Conservation (phyloP, 768 basidiomycete species). For the Gymnopilus dilepis region DNA sequence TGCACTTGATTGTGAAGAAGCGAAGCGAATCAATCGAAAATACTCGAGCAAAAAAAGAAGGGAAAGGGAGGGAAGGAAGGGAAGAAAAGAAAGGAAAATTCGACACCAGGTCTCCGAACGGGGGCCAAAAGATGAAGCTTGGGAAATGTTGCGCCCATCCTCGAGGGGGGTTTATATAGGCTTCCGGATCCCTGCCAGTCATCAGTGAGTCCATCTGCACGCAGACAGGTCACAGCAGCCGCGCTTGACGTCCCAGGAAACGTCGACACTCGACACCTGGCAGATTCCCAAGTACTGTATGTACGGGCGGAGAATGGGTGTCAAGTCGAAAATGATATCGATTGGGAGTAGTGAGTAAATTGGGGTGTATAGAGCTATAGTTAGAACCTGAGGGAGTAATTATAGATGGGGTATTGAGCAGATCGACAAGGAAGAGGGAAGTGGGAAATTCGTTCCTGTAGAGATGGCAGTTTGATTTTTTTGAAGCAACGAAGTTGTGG, state of each 20-base stretch:
- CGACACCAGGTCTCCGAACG: slow-evolving; percentile 28
- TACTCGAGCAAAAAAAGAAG: slow-evolving; percentile 16
- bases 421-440: slow-evolving; percentile 2
- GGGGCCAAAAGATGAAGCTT: slow-evolving; percentile 22
- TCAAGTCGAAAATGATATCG: slow-evolving; percentile 3
- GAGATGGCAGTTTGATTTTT: neutral
- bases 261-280: slow-evolving; percentile 2
- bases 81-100: slow-evolving; percentile 11
- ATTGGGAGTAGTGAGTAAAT: slow-evolving; percentile 3
- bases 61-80: slow-evolving; percentile 1
- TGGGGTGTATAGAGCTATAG: neutral
- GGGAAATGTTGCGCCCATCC: neutral
- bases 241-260: slow-evolving; percentile 5
- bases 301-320: slow-evolving; percentile 12
- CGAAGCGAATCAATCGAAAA: slow-evolving; percentile 23
- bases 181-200: no score
- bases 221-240: neutral
- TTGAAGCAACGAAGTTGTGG: neutral
- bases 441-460: neutral
- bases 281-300: slow-evolving; percentile 12
- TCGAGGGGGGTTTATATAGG: neutral
- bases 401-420: neutral
- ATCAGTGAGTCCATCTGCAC: no score
- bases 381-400: neutral
- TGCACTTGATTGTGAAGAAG: slow-evolving; percentile 1